Base-by-base conservation (phyloP, 495 filamentous ascomycete species). In the Penicillium canariense region DNA sequence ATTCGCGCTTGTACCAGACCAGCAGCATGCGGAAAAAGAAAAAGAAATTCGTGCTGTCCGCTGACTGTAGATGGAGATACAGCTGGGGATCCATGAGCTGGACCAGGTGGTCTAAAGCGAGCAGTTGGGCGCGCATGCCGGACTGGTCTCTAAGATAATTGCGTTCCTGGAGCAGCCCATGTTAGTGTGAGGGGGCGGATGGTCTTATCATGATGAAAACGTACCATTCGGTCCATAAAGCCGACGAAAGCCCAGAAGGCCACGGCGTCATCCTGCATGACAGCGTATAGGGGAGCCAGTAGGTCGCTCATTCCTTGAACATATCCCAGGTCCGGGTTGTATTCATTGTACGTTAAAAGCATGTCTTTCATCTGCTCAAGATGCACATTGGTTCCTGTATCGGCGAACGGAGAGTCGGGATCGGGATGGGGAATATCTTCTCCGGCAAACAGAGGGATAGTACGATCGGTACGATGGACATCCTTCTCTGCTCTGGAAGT, bases 21-120 rank as follows among this genome's bases (percentile, higher is more conserved):
- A 98, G 77, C 22, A 98, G 77, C 92, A 97, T 97, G 22, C 94
- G 86, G 81, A 97, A 98, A 78, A 97, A 97, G 78, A 98, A 98
- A 71, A 98, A 98, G 72, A 97, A 98, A 70, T 98, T 97, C 17
- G 94, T 97, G 61, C 85, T 90, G 56, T 97, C 95, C 22, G 92
- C 90, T 7, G 80, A 84, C 65, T 96, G 83, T 0, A 98, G 80
- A 65, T 98, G 94, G 9, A 89, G 73, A 63, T 97, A 97, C 34
- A 98, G 83, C 63, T 91, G 87, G 0, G 94, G 92, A 59, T 98
- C 94, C 86, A 98, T 91, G 47, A 98, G 87, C 62, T 95, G 91
- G 11, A 97, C 89, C 1, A 97, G 84, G 48, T 97, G 90, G 61
- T 97, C 91, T 1, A 97, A 81, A 0, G 93, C 89, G 5, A 91